Evolutionary conservation across 2,329 filamentous ascomycete species (phyloP).

Genomic region (Alternaria sp.): DNA sequence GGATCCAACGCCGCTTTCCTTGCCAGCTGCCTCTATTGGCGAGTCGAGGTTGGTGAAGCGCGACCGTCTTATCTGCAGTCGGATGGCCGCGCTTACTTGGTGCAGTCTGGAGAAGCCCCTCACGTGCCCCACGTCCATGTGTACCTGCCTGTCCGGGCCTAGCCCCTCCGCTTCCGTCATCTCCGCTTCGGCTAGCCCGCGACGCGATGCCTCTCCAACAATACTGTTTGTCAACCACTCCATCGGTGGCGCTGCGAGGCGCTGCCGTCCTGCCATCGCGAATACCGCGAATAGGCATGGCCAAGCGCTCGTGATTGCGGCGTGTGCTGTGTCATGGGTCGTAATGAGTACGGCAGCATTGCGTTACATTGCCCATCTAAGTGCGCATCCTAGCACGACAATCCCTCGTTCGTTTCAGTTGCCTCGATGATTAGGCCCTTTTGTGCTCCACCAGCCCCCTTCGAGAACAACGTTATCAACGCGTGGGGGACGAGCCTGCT

Average conservation of each 20-base stretch:
- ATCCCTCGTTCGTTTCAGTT: constrained; percentile 25
- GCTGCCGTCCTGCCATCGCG: constrained; percentile 15
- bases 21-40: constrained; percentile 36
- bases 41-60: constrained; percentile 1
- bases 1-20: constrained; percentile 24
- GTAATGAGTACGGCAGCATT: constrained; percentile 15
- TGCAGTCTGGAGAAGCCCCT: constrained; percentile 24
- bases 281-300: background rate
- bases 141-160: constrained; percentile 6
- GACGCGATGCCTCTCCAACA: constrained; percentile 9
- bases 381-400: constrained; percentile 15
- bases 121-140: constrained; percentile 25
- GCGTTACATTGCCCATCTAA: constrained; percentile 23
- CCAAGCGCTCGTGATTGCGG: constrained; percentile 17
- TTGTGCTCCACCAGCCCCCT: constrained; percentile 1
- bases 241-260: constrained; percentile 23
- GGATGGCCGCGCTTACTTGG: constrained; percentile 14
- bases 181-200: constrained; percentile 22
- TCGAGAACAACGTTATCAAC: constrained; percentile 23
- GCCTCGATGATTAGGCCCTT: constrained; percentile 9
- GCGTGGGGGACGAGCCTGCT: constrained; percentile 17
- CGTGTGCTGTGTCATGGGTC: constrained; percentile 15
- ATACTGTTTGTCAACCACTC: constrained; percentile 23
- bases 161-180: constrained; percentile 2
- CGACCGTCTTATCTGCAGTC: constrained; percentile 23